Conservation (phyloP, 2,329 filamentous ascomycete genomes). For the Teratosphaeria nubilosa region DNA sequence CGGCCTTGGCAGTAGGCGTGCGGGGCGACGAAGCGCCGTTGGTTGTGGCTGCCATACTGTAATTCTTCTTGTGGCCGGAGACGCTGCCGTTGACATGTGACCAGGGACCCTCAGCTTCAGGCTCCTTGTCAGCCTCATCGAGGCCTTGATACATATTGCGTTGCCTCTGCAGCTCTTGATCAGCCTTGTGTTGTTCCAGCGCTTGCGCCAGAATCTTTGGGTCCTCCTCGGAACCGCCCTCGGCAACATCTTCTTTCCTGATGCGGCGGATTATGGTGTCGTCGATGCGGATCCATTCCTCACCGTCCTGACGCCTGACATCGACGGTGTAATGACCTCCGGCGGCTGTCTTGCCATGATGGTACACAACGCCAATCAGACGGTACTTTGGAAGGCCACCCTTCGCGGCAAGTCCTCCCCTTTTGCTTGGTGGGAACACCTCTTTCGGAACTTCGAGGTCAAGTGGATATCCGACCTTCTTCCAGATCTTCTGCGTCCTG, state of each 20-base stretch:
- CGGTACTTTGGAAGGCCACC: slow-evolving; percentile 71
- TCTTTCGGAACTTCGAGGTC: slow-evolving; percentile 91
- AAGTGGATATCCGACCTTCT: slow-evolving; percentile 89
- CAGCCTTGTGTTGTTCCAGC: slow-evolving; percentile 57
- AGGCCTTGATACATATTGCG: slow-evolving; percentile 65
- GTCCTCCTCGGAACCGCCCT: slow-evolving; percentile 72
- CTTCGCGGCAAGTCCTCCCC: slow-evolving; percentile 49
- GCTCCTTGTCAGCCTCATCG: slow-evolving; percentile 53
- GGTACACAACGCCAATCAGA: slow-evolving; percentile 85
- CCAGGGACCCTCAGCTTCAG: slow-evolving; percentile 60
- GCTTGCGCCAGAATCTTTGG: slow-evolving; percentile 56
- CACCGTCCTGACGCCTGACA: slow-evolving; percentile 84
- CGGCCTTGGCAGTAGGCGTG: slow-evolving; percentile 44
- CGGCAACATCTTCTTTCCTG: slow-evolving; percentile 77
- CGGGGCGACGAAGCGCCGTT: slow-evolving; percentile 49
- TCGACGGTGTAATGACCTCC: slow-evolving; percentile 98
- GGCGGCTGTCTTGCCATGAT: slow-evolving; percentile 93
- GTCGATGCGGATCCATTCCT: slow-evolving; percentile 91
- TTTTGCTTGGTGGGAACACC: slow-evolving; percentile 67
- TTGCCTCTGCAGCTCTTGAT: slow-evolving; percentile 27
- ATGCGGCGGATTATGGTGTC: slow-evolving; percentile 84
- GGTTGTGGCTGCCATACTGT: slow-evolving; percentile 32
- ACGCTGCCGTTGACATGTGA: slow-evolving; percentile 65
- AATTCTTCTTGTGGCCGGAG: slow-evolving; percentile 47
- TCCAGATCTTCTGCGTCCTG: slow-evolving; percentile 96